Base-by-base conservation (phyloP, 768 basidiomycete species). In the Leccinum sublutescens region DNA sequence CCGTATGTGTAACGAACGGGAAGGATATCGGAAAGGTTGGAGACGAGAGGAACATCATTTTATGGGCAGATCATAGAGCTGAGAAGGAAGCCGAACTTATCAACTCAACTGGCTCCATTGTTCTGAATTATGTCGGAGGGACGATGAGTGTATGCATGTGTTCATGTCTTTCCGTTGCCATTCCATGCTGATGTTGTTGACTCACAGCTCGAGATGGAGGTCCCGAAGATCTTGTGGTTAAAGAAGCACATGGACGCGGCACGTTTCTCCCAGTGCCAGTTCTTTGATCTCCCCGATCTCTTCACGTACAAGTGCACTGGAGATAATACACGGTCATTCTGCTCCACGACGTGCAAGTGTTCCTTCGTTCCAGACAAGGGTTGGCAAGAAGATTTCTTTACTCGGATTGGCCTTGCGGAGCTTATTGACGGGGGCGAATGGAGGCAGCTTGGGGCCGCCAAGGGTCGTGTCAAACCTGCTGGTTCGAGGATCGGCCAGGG, bases 61-160 rank as follows among this genome's bases (percentile, higher is more conserved):
- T 99, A 1, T 99, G 96, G 97, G 96, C 95, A 3, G 95, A 98
- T 74, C 95, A 97, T 74, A 84, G 96, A 52, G 96, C 97, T 0
- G 89, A 93, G 76, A 80, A 88, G 68, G 95, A 99, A 71, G 96
- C 96, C 2, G 85, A 92, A 47, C 71, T 88, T 47, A 95, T 98
- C 79, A 98, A 98, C 71, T 76, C 78, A 27, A 91, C 89, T 2
- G 88, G 86, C 2, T 91, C 91, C 52, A 79, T 87, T 29, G 94
- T 97, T 38, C 78, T 98, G 65, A 88, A 95, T 58, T 98, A 95
- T 75, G 95, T 98, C 50, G 97, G 97, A 10, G 95, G 95, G 49
- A 91, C 85, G 38, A 98, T 99, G 89, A 95, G 93, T 70, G 95
- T 91, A 77, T 67, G 79, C 75, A 57, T 19, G 5, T 51, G 6